These are phyloP conservation scores for Ophiostoma novo-ulmi DNA, from an alignment of 2,329 filamentous ascomycete genomes.

Conservation along the genomic window DNA sequence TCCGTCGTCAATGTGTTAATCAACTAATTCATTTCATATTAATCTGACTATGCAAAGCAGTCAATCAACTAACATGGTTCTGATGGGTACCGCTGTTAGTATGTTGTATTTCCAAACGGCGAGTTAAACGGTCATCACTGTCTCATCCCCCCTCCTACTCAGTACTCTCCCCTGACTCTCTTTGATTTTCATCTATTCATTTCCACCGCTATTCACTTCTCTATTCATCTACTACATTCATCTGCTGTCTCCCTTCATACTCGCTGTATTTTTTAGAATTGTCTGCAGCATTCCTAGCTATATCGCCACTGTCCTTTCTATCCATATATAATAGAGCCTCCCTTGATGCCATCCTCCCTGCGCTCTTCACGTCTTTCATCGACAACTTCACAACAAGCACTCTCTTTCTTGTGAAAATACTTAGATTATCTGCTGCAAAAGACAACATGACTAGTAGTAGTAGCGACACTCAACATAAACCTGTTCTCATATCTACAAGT, in stretches of 20 bases:
- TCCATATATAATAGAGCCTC: neutral
- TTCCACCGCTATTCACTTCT: slow-evolving; percentile 11
- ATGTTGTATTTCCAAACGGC: neutral
- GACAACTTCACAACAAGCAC: neutral
- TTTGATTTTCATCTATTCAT: slow-evolving; percentile 15
- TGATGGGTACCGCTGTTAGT: neutral
- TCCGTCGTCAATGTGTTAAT: neutral
- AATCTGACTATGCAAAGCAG: neutral
- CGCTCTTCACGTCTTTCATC: slow-evolving; percentile 2
- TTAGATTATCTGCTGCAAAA: neutral
- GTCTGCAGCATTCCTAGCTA: slow-evolving; percentile 1
- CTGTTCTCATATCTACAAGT: slow-evolving; percentile 10
- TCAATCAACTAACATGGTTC: slow-evolving; percentile 1
- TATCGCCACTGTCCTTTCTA: neutral
- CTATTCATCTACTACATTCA: neutral
- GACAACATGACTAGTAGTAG: neutral
- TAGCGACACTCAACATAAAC: neutral
- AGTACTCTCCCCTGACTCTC: neutral
- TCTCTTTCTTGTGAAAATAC: neutral
- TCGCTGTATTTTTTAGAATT: neutral
- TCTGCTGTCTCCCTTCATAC: neutral
- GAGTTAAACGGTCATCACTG: neutral
- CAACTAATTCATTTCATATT: neutral
- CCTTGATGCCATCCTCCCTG: slow-evolving; percentile 13
- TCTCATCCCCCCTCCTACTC: neutral